Evolutionary conservation across 2,329 filamentous ascomycete species (phyloP), one percentile per base, ranked within the genome.

Genomic region (Penicillium sp.): DNA sequence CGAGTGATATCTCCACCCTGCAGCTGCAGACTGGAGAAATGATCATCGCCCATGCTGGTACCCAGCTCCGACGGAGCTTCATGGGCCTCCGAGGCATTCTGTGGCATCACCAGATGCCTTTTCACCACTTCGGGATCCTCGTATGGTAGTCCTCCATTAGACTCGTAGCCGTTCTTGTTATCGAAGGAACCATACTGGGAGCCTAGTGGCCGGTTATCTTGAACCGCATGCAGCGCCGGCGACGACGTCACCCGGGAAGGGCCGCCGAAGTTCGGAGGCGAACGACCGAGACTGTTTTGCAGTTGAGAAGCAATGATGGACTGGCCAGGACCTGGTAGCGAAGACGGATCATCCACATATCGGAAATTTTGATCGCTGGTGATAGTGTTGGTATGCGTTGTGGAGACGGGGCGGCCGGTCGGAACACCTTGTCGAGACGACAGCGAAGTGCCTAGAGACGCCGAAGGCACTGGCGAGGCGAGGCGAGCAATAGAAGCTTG

Each of bases 1-100:
- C 94, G 82, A 20, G 93, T 97, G 51, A 97, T 88, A 69, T 99
- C 94, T 58, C 94, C 94, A 54, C 94, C 94, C 69, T 97, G 95
- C 40, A 99, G 78, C 68, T 87, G 87, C 69, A 99, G 74, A 73
- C 94, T 97, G 24, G 92, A 97, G 70, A 99, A 99, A 66, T 96
- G 90, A 52, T 94, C 89, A 5, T 87, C 84, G 55, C 64, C 64
- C 39, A 61, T 24, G 34, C 61, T 66, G 20, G 75, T 62, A 64
- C 73, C 66, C 59, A 68, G 62, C 26, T 65, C 68, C 27, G 66
- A 67, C 50, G 56, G 64, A 50, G 47, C 68, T 52, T 62, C 70
- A 55, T 55, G 70, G 61, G 39, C 65, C 52, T 64, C 69, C 62
- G 61, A 62, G 69, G 62, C 66, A 56, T 77, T 69, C 50, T 76